Conservation (phyloP, 495 filamentous ascomycete genomes). For the Cudoniella acicularis region DNA sequence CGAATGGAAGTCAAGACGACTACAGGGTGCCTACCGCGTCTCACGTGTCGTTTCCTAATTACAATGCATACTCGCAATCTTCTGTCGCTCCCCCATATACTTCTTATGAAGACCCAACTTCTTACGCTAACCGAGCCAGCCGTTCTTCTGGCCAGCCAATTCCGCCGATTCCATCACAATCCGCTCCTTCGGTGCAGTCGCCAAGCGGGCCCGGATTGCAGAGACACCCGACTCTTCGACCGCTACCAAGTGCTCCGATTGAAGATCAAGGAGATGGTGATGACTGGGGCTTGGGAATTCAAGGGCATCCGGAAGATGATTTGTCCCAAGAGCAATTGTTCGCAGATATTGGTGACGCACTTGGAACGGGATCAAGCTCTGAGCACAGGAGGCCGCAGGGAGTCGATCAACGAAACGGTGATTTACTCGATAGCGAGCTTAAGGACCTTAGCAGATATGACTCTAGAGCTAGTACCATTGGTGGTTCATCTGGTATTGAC, state of each 20-base stretch:
- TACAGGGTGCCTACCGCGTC: slow-evolving; percentile 11
- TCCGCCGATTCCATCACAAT: slow-evolving; percentile 12
- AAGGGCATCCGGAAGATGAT: slow-evolving; percentile 30
- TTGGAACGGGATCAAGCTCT: slow-evolving; percentile 2
- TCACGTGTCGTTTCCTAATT: slow-evolving; percentile 18
- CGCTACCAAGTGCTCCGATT: slow-evolving; percentile 48
- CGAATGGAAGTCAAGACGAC: slow-evolving; percentile 16
- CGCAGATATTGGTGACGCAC: slow-evolving; percentile 48
- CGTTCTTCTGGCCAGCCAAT: slow-evolving; percentile 4
- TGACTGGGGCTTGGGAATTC: slow-evolving; percentile 37
- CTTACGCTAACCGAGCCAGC: slow-evolving; percentile 18
- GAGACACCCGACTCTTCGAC: slow-evolving; percentile 52
- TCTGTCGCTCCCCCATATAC: slow-evolving; percentile 1
- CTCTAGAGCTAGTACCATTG: slow-evolving; percentile 45
- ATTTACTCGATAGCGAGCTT: slow-evolving; percentile 38
- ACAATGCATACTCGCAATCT: slow-evolving; percentile 7
- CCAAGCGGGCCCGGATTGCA: slow-evolving; percentile 32
- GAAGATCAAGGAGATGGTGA: slow-evolving; percentile 34
- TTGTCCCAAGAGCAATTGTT: slow-evolving; percentile 46
- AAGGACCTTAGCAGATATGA: slow-evolving; percentile 44
- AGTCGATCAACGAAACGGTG: slow-evolving; percentile 18
- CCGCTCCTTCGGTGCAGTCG: slow-evolving; percentile 32
- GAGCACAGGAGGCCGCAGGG: slow-evolving; percentile 32
- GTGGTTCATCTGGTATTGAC: slow-evolving; percentile 17
- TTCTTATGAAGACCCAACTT: slow-evolving; percentile 8